A percentile compares a stretch with the other conserved stretches of the same genome.
Conservation (phyloP, 306 rosid genomes). For the Ormosia emarginata region DNA sequence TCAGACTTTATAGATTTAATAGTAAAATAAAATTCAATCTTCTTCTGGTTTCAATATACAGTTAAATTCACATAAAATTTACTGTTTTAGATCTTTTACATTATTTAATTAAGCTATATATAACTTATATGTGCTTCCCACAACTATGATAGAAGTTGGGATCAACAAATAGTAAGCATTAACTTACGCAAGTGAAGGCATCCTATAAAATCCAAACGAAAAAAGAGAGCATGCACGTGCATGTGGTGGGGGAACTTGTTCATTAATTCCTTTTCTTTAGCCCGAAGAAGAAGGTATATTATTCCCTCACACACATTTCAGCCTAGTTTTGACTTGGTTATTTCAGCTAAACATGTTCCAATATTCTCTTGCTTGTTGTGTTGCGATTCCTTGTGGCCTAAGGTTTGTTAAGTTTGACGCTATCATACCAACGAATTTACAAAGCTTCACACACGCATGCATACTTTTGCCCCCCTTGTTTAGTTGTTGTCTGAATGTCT, state of each 20-base stretch:
- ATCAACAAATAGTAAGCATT: neutral
- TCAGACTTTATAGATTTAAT: neutral
- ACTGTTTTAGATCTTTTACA: neutral
- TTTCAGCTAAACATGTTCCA: neutral
- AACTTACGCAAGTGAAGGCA: neutral
- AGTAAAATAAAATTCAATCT: neutral
- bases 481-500: neutral
- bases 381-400: neutral
- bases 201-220: neutral
- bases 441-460: neutral
- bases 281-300: conserved; percentile 1
- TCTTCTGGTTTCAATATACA: neutral
- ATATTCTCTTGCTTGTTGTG: neutral
- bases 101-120: neutral
- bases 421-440: neutral
- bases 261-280: neutral
- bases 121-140: neutral
- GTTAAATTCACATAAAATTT: neutral
- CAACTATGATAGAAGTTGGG: neutral
- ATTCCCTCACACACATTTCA: neutral
- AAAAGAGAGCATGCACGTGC: neutral
- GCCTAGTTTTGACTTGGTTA: neutral
- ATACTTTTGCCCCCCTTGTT: neutral
- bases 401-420: neutral
- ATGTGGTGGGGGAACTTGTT: neutral